These are phyloP conservation scores for Zygosaccharomyces pseudobailii DNA, from an alignment of 1,139 yeast genomes.

Conservation along the genomic window DNA sequence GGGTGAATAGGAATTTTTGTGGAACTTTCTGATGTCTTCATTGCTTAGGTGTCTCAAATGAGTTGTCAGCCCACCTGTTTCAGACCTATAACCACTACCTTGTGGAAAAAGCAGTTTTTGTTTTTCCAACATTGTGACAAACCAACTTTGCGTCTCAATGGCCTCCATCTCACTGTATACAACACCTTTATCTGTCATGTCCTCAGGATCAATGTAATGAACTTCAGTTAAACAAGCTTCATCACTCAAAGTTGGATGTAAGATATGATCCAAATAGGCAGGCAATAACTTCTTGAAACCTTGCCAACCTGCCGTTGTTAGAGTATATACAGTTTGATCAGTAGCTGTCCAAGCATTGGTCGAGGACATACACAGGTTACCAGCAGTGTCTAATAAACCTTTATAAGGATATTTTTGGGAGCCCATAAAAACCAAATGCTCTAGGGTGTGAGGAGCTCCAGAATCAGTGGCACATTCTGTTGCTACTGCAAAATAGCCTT, in stretches of 20 bases:
- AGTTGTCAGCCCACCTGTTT: conserved; percentile 86
- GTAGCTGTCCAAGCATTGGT: conserved; percentile 98
- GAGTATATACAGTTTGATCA: conserved; percentile 91
- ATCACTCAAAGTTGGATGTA: conserved; percentile 82
- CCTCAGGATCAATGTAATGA: conserved; percentile 86
- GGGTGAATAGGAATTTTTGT: conserved; percentile 66
- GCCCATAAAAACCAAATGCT: conserved; percentile 94
- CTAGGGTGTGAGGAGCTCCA: conserved; percentile 94
- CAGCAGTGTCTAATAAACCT: conserved; percentile 82
- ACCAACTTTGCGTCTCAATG: conserved; percentile 76
- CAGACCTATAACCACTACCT: conserved; percentile 79
- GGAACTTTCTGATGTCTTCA: conserved; percentile 72
- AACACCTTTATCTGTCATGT: conserved; percentile 84
- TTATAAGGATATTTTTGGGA: conserved; percentile 84
- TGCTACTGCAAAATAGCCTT: conserved; percentile 92
- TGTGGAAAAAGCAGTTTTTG: conserved; percentile 57
- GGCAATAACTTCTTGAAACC: conserved; percentile 85
- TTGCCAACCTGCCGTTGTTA: conserved; percentile 94
- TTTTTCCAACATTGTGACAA: conserved; percentile 56
- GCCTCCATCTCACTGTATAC: conserved; percentile 98
- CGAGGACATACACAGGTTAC: conserved; percentile 76
- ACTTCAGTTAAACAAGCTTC: conserved; percentile 93
- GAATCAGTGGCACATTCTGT: conserved; percentile 83
- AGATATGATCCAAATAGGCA: conserved; percentile 80
- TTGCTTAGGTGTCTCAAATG: conserved; percentile 71